phyloP scores from a whole-genome alignment of 768 basidiomycete species.

The Mycena maculata region DNA sequence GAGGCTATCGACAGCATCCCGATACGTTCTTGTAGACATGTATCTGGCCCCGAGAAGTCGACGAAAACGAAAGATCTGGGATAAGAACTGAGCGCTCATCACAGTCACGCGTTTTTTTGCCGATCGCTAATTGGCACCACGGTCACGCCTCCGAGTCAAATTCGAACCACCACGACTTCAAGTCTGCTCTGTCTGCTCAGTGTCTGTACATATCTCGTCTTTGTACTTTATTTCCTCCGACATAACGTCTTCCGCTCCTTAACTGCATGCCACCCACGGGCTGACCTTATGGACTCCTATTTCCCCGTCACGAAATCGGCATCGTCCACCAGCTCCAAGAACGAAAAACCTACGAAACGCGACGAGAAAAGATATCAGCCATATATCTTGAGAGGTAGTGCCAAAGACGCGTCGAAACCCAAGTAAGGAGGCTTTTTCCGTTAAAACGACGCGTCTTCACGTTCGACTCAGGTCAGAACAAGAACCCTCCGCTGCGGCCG shows the following conservation, averaged over 20 bases:
- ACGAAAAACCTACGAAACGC: conserved; percentile 22
- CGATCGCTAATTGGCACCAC: not conserved
- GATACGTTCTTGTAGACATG: conserved; percentile 77
- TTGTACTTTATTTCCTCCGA: conserved; percentile 7
- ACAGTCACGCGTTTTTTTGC: conserved; percentile 26
- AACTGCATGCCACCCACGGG: conserved; percentile 17
- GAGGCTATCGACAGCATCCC: conserved; percentile 77
- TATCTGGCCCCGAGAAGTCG: conserved; percentile 32
- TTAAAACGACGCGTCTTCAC: conserved; percentile 13
- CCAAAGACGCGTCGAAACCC: conserved; percentile 29
- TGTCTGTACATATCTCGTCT: conserved; percentile 20
- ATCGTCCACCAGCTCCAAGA: conserved; percentile 19
- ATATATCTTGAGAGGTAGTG: conserved; percentile 24
- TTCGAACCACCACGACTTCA: not conserved
- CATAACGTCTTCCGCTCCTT: conserved; percentile 24
- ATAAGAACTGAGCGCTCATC: conserved; percentile 43
- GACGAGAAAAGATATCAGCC: conserved; percentile 33
- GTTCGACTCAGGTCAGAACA: conserved; percentile 27
- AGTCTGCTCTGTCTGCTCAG: not conserved
- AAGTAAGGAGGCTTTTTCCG: conserved; percentile 4
- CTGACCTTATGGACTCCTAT: conserved; percentile 38
- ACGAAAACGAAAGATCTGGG: conserved; percentile 32
- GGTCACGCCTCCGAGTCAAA: not conserved
- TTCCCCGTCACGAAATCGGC: conserved; percentile 38
- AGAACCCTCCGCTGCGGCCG: conserved; percentile 51